A percentile compares a stretch with the other conserved stretches of the same genome.
Conservation (phyloP, 2,329 filamentous ascomycete species). For the Paramyrothecium roridum region DNA sequence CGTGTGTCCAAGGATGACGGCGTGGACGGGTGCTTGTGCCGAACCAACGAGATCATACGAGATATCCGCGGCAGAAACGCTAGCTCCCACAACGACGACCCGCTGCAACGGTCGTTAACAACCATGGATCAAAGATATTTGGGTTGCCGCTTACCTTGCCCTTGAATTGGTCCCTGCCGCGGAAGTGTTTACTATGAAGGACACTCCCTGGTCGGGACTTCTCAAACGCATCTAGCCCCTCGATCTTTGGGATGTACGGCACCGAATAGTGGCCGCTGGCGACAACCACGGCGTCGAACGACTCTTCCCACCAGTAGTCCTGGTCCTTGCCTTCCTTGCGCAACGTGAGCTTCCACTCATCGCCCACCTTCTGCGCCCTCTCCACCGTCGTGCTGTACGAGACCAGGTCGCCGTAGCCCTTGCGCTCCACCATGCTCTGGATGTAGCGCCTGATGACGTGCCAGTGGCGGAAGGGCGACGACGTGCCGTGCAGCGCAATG, state of each 20-base stretch:
- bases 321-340: constrained; percentile 27
- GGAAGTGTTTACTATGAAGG: constrained; percentile 52
- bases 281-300: constrained; percentile 59
- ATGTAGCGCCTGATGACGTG: constrained; percentile 54
- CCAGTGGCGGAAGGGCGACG: constrained; percentile 62
- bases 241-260: constrained; percentile 50
- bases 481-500: constrained; percentile 42
- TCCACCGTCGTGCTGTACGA: constrained; percentile 61
- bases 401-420: constrained; percentile 50
- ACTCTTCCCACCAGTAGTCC: constrained; percentile 62
- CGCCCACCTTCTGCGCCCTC: constrained; percentile 44
- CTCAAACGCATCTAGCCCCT: constrained; percentile 46
- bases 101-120: constrained; percentile 29
- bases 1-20: constrained; percentile 45
- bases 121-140: neutral
- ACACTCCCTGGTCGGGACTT: constrained; percentile 44
- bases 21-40: constrained; percentile 44
- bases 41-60: constrained; percentile 47
- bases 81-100: constrained; percentile 61
- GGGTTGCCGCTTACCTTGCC: constrained; percentile 35
- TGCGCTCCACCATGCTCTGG: constrained; percentile 45
- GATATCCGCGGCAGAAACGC: constrained; percentile 63
- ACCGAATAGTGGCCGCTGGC: constrained; percentile 60
- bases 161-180: constrained; percentile 39
- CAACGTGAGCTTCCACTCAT: constrained; percentile 52